Evolutionary conservation across 2,329 filamentous ascomycete species (phyloP).

Genomic region (Shiraia sp.): DNA sequence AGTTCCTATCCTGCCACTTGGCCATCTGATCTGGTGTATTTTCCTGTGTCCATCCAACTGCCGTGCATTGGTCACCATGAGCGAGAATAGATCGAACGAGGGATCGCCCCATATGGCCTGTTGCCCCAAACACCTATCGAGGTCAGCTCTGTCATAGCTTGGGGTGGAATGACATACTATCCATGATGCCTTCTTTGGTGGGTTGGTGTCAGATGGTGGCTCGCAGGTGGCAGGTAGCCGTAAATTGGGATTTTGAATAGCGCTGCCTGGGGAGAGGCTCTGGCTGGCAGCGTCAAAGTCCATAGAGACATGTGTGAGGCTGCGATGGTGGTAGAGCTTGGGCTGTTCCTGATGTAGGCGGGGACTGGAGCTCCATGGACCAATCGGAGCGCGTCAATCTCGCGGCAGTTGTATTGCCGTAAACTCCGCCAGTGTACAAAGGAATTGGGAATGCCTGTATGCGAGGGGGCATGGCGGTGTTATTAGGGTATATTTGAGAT

Average conservation of each 20-base stretch:
- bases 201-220: constrained; percentile 72
- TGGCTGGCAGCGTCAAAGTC: constrained; percentile 42
- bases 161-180: constrained; percentile 62
- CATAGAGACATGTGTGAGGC: constrained; percentile 26
- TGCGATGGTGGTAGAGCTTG: constrained; percentile 10
- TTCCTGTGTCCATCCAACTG: constrained; percentile 82
- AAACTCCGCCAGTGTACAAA: constrained; percentile 13
- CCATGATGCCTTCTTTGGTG: constrained; percentile 80
- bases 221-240: constrained; percentile 83
- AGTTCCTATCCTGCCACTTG: constrained; percentile 67
- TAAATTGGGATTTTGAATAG: constrained; percentile 47
- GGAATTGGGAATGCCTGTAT: background rate
- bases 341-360: constrained; percentile 26
- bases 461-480: no score
- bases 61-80: constrained; percentile 81
- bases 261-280: constrained; percentile 43
- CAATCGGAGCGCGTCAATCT: constrained; percentile 30
- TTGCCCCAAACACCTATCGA: constrained; percentile 79
- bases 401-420: constrained; percentile 19
- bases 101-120: constrained; percentile 94
- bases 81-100: constrained; percentile 80
- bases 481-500: no score
- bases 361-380: constrained; percentile 24
- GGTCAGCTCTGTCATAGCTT: constrained; percentile 5
- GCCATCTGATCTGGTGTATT: constrained; percentile 74